These are phyloP conservation scores for Globisporangium alternatum DNA, from an alignment of 352 stramenopile species.

Conservation along the genomic window DNA sequence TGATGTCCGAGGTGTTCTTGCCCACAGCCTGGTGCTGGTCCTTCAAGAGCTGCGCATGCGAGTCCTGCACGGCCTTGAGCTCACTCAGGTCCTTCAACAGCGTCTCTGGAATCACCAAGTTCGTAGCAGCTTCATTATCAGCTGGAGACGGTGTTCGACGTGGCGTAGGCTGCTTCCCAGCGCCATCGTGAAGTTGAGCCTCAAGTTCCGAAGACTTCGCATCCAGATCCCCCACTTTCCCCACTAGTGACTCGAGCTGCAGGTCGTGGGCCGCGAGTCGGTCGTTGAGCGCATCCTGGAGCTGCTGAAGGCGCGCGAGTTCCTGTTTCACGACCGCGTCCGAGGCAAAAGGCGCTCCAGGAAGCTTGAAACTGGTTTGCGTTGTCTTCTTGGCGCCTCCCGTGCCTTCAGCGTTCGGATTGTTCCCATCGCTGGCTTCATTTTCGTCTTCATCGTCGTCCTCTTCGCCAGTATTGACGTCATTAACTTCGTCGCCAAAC, in stretches of 20 bases:
- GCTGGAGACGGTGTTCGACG: background rate
- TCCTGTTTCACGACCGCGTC: conserved; percentile 42
- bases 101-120: background rate
- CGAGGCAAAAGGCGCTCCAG: conserved; percentile 36
- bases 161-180: background rate
- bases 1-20: conserved; percentile 49
- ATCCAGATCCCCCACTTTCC: conserved; percentile 32
- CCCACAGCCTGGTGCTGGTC: conserved; percentile 40
- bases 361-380: conserved; percentile 15
- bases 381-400: background rate
- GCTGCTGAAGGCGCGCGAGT: conserved; percentile 34
- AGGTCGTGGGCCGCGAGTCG: conserved; percentile 38
- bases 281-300: conserved; percentile 34
- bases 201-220: conserved; percentile 15
- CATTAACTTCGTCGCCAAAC: conserved; percentile 32
- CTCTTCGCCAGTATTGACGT: conserved; percentile 17
- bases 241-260: conserved; percentile 32
- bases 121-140: conserved; percentile 10
- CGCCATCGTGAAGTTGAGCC: background rate
- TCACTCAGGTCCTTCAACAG: conserved; percentile 55
- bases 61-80: conserved; percentile 38
- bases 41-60: conserved; percentile 36
- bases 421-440: background rate
- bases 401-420: background rate
- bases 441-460: conserved; percentile 21